Base-by-base conservation (phyloP, 352 stramenopile genomes). In the Globisporangium nunn region DNA sequence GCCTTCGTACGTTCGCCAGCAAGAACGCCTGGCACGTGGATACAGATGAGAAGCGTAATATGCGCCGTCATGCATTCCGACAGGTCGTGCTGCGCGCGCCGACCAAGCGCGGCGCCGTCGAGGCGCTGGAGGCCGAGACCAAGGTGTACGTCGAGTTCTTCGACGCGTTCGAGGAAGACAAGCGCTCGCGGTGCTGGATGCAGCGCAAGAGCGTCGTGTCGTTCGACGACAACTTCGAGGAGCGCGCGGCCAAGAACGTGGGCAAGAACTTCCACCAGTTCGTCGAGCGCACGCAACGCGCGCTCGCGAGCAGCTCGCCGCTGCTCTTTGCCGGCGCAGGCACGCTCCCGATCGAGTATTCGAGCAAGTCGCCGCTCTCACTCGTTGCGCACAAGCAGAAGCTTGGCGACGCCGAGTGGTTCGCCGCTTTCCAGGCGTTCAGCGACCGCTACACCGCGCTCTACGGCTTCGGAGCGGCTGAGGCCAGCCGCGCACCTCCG, bases 81-180 rank as follows among this genome's bases (percentile, higher is more conserved):
- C 37, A 85, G 75, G 72, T 91, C 6, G 77, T 91, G 70, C 71
- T 91, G 39, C 81, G 81, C 1, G 75, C 81, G 23, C 81, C 81
- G 12, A 84, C 81, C 54, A 74, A 68, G 46, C 71, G 78, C 56
- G 53, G 62, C 35, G 81, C 81, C 6, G 64, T 74, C 8, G 74
- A 76, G 7, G 73, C 72, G 5, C 66, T 91, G 0, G 74, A 88
- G 43, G 59, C 77, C 30, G 81, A 91, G 63, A 85, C 70, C 31
- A 91, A 91, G 61, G 64, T 91, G 28, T 89, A 87, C 59, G 77
- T 91, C 44, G 81, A 91, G 71, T 91, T 91, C 59, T 89, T 82
- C 45, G 81, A 91, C 61, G 84, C 81, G 63, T 91, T 86, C 58
- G 70, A 83, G 23, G 78, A 85, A 31, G 67, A 72, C 48, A 89